Percentiles rank a stretch among this genome's conserved stretches.
phyloP scores from a whole-genome alignment of 2,329 filamentous ascomycete species.

The Neoascochyta sp. region DNA sequence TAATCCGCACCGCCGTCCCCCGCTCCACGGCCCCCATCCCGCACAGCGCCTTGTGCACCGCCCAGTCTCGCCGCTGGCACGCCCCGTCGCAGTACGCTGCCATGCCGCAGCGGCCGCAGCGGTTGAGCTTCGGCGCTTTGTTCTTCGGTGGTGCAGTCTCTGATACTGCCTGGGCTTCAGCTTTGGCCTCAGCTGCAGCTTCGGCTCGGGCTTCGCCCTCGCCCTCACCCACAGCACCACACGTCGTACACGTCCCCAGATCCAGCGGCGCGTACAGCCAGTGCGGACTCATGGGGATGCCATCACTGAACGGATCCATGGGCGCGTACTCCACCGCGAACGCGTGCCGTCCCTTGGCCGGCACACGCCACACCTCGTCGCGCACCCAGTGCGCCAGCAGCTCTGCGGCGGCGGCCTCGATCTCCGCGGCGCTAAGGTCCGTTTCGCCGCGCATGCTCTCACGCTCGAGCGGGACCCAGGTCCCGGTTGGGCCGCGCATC shows the following conservation, averaged over 20 bases:
- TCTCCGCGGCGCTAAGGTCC: constrained; percentile 9
- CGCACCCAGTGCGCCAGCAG: constrained; percentile 3
- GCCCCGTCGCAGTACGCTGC: constrained; percentile 18
- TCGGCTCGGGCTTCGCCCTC: no score
- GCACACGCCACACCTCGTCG: constrained; percentile 1
- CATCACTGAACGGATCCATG: constrained; percentile 25
- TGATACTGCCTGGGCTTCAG: no score
- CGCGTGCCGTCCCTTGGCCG: constrained; percentile 13
- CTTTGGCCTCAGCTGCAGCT: no score
- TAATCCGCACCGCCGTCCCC: constrained; percentile 17
- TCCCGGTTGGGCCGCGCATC: constrained; percentile 7
- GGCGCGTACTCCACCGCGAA: constrained; percentile 23
- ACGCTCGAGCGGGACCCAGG: constrained; percentile 16
- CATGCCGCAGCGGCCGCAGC: constrained; percentile 21
- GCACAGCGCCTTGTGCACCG: constrained; percentile 20
- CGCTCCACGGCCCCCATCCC: constrained; percentile 19
- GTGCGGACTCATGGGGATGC: constrained; percentile 21
- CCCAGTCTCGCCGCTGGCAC: constrained; percentile 21
- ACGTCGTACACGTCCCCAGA: constrained; percentile 13
- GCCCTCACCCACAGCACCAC: not conserved
- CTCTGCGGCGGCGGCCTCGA: constrained; percentile 6
- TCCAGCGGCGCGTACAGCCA: constrained; percentile 15
- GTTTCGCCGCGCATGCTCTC: constrained; percentile 19
- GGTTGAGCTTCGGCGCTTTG: constrained; percentile 6
- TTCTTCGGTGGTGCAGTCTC: not conserved